Evolutionary conservation across 495 filamentous ascomycete genomes (phyloP).

Genomic region (Annulohypoxylon nitens): DNA sequence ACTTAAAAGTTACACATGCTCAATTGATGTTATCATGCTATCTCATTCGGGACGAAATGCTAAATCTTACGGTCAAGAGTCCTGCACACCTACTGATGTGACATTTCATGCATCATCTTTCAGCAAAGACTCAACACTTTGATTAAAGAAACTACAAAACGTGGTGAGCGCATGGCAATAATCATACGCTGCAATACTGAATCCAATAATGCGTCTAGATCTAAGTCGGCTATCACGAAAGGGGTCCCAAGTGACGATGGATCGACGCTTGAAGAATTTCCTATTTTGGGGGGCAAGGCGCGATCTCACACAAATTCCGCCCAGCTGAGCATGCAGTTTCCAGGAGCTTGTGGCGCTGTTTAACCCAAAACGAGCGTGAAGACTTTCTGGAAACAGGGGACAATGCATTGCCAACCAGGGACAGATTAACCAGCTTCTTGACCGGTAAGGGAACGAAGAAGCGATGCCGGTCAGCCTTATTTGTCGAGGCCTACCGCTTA

Average conservation of each 20-base stretch:
- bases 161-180: constrained; percentile 2
- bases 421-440: background rate
- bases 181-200: background rate
- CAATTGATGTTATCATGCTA: background rate
- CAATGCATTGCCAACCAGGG: constrained; percentile 20
- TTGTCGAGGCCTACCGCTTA: background rate
- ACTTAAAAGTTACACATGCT: background rate
- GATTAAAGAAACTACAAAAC: constrained; percentile 7
- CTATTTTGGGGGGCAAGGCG: constrained; percentile 27
- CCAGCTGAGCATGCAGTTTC: constrained; percentile 12
- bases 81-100: background rate
- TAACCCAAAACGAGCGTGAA: constrained; percentile 1
- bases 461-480: constrained; percentile 27
- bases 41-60: background rate
- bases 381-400: constrained; percentile 8
- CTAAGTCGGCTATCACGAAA: constrained; percentile 5
- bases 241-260: background rate
- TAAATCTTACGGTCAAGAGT: background rate
- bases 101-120: background rate
- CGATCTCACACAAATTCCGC: constrained; percentile 22
- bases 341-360: background rate
- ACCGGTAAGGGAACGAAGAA: constrained; percentile 16
- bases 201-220: constrained; percentile 1
- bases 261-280: constrained; percentile 19
- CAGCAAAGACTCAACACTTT: background rate